A percentile compares a stretch with the other conserved stretches of the same genome.
Conservation (phyloP, 495 filamentous ascomycete species). For the Halenospora varia region DNA sequence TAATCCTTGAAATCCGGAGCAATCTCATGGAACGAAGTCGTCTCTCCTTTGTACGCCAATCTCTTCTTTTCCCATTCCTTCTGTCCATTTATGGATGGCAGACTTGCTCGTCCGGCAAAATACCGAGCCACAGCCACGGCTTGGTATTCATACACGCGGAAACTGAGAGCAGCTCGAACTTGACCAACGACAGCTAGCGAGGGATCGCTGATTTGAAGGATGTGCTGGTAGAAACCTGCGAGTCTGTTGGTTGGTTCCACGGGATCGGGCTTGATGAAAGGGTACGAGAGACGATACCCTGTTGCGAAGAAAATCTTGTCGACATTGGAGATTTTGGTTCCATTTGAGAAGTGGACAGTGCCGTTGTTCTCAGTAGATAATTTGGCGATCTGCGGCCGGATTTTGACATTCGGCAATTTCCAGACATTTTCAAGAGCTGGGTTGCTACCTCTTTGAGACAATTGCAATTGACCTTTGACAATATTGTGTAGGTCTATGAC, state of each 20-base stretch:
- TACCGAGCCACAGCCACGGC: conserved; percentile 53
- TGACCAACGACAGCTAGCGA: conserved; percentile 27
- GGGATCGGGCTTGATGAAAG: conserved; percentile 43
- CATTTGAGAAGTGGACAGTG: conserved; percentile 44
- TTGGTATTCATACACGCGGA: conserved; percentile 59
- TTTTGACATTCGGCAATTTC: conserved; percentile 41
- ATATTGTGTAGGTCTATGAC: conserved; percentile 32
- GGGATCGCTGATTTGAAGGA: conserved; percentile 43
- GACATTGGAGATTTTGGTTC: conserved; percentile 38
- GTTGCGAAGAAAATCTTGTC: conserved; percentile 56
- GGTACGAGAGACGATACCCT: conserved; percentile 48
- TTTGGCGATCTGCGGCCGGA: conserved; percentile 36
- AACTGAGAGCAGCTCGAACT: conserved; percentile 46
- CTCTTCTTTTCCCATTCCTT: conserved; percentile 37
- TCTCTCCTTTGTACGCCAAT: conserved; percentile 26
- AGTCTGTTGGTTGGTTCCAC: conserved; percentile 44
- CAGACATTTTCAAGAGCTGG: conserved; percentile 29
- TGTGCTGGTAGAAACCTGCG: conserved; percentile 49
- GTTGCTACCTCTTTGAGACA: conserved; percentile 25
- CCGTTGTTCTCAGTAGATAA: conserved; percentile 31
- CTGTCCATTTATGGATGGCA: conserved; percentile 33
- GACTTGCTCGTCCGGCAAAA: conserved; percentile 41
- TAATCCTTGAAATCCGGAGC: conserved; percentile 41
- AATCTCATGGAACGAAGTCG: conserved; percentile 12
- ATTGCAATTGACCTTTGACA: conserved; percentile 24